Evolutionary conservation across 2,329 filamentous ascomycete species (phyloP).

Genomic region (Claviceps africana): DNA sequence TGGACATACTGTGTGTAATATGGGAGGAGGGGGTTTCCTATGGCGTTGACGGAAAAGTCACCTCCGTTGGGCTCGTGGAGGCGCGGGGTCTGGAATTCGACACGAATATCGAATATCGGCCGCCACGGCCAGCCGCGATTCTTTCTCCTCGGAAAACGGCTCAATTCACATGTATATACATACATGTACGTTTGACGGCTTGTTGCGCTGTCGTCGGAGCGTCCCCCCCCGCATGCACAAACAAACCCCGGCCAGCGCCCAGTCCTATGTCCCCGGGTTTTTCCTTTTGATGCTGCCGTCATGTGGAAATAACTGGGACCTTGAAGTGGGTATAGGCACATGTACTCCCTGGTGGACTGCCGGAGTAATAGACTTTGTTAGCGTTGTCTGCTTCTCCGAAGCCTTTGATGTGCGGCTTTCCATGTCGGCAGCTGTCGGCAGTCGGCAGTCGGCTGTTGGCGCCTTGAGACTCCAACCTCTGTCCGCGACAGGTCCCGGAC

Average conservation of each 20-base stretch:
- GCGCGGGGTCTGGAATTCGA: neutral
- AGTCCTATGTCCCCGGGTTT: neutral
- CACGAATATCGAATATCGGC: neutral
- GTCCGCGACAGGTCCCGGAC: neutral
- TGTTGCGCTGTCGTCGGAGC: neutral
- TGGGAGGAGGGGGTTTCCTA: too few species aligned
- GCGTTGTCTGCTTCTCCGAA: neutral
- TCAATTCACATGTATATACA: too few species aligned
- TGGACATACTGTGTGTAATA: too few species aligned
- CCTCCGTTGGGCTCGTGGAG: too few species aligned
- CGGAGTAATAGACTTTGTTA: neutral
- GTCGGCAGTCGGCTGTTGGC: neutral
- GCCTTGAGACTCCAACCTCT: neutral
- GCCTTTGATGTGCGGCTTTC: too few species aligned
- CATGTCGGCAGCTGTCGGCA: neutral
- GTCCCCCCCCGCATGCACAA: too few species aligned
- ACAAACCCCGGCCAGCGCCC: neutral
- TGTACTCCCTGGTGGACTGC: too few species aligned
- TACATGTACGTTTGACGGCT: too few species aligned
- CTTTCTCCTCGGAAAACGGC: too few species aligned
- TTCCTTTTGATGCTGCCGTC: neutral
- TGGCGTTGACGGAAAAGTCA: too few species aligned
- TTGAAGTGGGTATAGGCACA: too few species aligned
- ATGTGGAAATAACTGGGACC: too few species aligned
- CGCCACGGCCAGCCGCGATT: neutral